These are phyloP conservation scores for Colletotrichum sansevieriae DNA, from an alignment of 2,329 filamentous ascomycete species.

Conservation along the genomic window DNA sequence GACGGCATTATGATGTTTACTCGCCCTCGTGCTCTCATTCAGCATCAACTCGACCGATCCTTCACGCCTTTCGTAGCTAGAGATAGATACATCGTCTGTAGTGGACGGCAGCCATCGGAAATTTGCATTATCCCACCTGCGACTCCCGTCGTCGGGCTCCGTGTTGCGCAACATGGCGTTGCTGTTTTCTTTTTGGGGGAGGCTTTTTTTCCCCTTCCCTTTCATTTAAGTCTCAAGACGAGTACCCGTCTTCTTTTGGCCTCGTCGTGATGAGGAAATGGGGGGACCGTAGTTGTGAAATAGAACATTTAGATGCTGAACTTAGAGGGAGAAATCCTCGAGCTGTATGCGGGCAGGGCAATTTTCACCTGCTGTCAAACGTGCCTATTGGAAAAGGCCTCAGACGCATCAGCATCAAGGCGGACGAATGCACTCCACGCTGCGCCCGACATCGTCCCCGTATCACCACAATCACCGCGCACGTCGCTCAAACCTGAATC, in stretches of 20 bases:
- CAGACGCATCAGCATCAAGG: too few relatives aligned
- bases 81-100: neutral
- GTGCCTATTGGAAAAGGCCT: too few relatives aligned
- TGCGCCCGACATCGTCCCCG: neutral
- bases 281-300: too few relatives aligned
- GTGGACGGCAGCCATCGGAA: slow-evolving; percentile 5
- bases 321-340: too few relatives aligned
- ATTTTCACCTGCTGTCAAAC: too few relatives aligned
- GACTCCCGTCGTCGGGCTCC: slow-evolving; percentile 20
- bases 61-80: neutral
- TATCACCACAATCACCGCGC: slow-evolving; percentile 3
- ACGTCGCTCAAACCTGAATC: slow-evolving; percentile 5
- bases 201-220: neutral
- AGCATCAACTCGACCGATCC: neutral
- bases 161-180: slow-evolving; percentile 3
- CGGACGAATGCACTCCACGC: too few relatives aligned
- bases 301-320: too few relatives aligned
- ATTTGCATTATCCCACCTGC: slow-evolving; percentile 6
- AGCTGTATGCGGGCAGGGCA: too few relatives aligned
- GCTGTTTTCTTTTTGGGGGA: neutral
- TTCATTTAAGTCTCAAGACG: too few relatives aligned
- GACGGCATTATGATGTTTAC: slow-evolving; percentile 23
- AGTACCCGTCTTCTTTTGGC: neutral
- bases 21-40: neutral
- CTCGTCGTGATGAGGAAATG: neutral